These are phyloP conservation scores for Skeletonema marinoi DNA, from an alignment of 108 stramenopile species.

Conservation along the genomic window DNA sequence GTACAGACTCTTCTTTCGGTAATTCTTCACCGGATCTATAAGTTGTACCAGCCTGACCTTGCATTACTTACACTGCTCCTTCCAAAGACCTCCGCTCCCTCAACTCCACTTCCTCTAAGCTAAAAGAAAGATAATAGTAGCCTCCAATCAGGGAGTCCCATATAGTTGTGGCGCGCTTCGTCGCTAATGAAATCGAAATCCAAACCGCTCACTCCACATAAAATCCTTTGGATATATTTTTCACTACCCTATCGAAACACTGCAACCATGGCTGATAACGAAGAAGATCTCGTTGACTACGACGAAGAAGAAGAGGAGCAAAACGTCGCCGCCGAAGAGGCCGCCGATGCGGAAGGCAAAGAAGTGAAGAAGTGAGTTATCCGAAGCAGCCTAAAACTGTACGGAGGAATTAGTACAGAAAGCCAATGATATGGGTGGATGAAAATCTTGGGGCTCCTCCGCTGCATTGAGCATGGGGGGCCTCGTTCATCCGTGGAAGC, in stretches of 20 bases:
- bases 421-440: not conserved
- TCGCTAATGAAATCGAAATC: no score
- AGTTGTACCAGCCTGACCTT: no score
- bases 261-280: conserved; percentile 80
- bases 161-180: no score
- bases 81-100: no score
- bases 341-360: conserved; percentile 60
- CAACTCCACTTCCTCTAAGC: no score
- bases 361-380: conserved; percentile 89
- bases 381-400: not conserved
- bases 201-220: not conserved
- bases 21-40: no score
- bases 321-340: conserved; percentile 67
- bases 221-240: not conserved
- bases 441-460: conserved; percentile 11
- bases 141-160: no score
- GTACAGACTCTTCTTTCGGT: no score
- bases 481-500: not conserved
- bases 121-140: no score
- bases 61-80: no score
- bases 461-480: conserved; percentile 2
- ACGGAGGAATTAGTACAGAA: conserved; percentile 18
- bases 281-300: conserved; percentile 88
- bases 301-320: conserved; percentile 88
- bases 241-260: not conserved